phyloP scores from a whole-genome alignment of 2,329 filamentous ascomycete genomes.

The Monosporascus sp. region DNA sequence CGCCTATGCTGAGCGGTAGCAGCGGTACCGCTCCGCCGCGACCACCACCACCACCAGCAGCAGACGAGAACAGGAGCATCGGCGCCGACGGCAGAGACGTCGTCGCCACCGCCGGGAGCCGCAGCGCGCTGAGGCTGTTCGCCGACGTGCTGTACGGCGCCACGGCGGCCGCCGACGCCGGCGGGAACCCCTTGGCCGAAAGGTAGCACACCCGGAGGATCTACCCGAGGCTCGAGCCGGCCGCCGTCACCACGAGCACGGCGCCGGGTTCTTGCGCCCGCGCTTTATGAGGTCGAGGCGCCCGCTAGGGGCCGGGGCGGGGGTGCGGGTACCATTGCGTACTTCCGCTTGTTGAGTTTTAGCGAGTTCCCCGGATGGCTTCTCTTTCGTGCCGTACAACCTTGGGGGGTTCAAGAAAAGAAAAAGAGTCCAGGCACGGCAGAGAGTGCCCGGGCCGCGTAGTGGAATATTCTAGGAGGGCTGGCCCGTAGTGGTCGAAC shows the following conservation, averaged over 20 bases:
- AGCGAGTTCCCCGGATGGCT: slow-evolving; percentile 22
- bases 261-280: slow-evolving; percentile 34
- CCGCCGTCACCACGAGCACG: slow-evolving; percentile 48
- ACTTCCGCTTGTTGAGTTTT: neutral
- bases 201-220: slow-evolving; percentile 46
- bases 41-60: slow-evolving; percentile 24
- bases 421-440: too few relatives aligned
- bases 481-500: too few relatives aligned
- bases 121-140: slow-evolving; percentile 51
- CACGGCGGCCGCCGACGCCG: slow-evolving; percentile 36
- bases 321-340: slow-evolving; percentile 4
- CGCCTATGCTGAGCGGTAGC: slow-evolving; percentile 32
- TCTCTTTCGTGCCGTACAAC: too few relatives aligned
- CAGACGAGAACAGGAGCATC: slow-evolving; percentile 10
- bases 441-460: too few relatives aligned
- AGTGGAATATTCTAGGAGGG: too few relatives aligned
- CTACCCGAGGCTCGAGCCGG: slow-evolving; percentile 50
- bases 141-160: slow-evolving; percentile 47
- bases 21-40: slow-evolving; percentile 13
- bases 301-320: slow-evolving; percentile 1
- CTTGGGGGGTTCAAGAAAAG: too few relatives aligned
- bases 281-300: slow-evolving; percentile 31
- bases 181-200: slow-evolving; percentile 45
- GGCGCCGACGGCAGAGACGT: slow-evolving; percentile 31
- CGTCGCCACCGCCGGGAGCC: slow-evolving; percentile 45